A percentile compares a stretch with the other conserved stretches of the same genome.
phyloP scores from a whole-genome alignment of 225 moss, liverwort and hornwort species.

The Rhytidiadelphus loreus region DNA sequence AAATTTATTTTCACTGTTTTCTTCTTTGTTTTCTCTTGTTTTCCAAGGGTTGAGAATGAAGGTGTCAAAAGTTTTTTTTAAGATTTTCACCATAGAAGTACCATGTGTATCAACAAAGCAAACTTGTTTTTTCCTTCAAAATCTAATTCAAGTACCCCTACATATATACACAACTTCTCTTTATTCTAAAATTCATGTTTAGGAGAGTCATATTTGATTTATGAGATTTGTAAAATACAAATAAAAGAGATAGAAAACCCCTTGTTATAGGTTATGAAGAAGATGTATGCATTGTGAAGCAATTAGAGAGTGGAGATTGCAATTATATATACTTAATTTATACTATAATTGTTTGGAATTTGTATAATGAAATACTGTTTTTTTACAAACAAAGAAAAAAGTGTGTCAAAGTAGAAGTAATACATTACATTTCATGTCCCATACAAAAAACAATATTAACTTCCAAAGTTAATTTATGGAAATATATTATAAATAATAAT shows the following conservation, averaged over 20 bases:
- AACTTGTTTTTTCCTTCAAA: background rate
- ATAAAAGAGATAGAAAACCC: rapidly evolving
- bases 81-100: too few relatives aligned
- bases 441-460: too few relatives aligned
- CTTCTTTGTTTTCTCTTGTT: background rate
- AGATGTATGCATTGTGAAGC: rapidly evolving
- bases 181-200: background rate
- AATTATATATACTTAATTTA: background rate
- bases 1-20: background rate
- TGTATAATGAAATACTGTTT: background rate
- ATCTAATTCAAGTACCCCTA: rapidly evolving
- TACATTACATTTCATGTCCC: rapidly evolving
- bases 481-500: background rate
- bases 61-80: background rate
- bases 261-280: too few relatives aligned
- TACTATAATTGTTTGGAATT: background rate
- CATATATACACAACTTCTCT: background rate
- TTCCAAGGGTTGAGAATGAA: rapidly evolving
- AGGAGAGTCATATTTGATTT: rapidly evolving
- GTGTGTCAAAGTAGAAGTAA: rapidly evolving
- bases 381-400: background rate
- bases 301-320: too few relatives aligned
- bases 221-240: background rate
- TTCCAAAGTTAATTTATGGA: rapidly evolving
- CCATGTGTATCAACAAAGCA: rapidly evolving